Conservation (phyloP, 1,139 yeast genomes). For the Starmera stellimalicola region DNA sequence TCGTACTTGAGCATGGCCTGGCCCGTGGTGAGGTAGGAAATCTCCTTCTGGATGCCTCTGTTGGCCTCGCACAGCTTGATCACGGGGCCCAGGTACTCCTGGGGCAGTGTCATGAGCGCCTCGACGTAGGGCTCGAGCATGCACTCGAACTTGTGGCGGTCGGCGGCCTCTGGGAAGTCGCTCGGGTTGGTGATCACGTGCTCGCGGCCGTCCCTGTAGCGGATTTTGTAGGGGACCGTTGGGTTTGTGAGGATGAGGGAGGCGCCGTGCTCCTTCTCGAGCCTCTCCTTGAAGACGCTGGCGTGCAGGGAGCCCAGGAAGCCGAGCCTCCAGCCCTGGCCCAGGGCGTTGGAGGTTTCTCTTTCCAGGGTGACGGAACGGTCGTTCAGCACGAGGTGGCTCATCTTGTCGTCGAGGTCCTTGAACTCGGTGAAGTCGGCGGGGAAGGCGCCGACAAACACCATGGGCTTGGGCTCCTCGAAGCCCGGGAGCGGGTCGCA, state of each 20-base stretch:
- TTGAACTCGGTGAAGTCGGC: slow-evolving; percentile 91
- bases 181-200: slow-evolving; percentile 77
- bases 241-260: slow-evolving; percentile 90
- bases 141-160: slow-evolving; percentile 37
- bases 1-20: slow-evolving; percentile 76
- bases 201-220: slow-evolving; percentile 55
- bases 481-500: slow-evolving; percentile 86
- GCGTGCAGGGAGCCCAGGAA: slow-evolving; percentile 93
- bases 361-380: slow-evolving; percentile 83
- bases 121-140: slow-evolving; percentile 86
- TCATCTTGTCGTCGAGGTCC: slow-evolving; percentile 81
- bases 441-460: slow-evolving; percentile 96
- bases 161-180: slow-evolving; percentile 65
- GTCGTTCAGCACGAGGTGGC: slow-evolving; percentile 81
- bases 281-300: slow-evolving; percentile 82
- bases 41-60: slow-evolving; percentile 74
- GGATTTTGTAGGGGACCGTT: slow-evolving; percentile 83
- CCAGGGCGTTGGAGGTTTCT: slow-evolving; percentile 89
- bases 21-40: slow-evolving; percentile 70
- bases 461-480: slow-evolving; percentile 97
- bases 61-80: slow-evolving; percentile 78
- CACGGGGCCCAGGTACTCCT: slow-evolving; percentile 79
- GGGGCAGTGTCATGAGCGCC: slow-evolving; percentile 86
- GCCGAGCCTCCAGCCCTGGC: slow-evolving; percentile 97
- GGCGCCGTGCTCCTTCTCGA: slow-evolving; percentile 91